These are phyloP conservation scores for Gloeostereum incarnatum DNA, from an alignment of 768 basidiomycete species.

Conservation along the genomic window DNA sequence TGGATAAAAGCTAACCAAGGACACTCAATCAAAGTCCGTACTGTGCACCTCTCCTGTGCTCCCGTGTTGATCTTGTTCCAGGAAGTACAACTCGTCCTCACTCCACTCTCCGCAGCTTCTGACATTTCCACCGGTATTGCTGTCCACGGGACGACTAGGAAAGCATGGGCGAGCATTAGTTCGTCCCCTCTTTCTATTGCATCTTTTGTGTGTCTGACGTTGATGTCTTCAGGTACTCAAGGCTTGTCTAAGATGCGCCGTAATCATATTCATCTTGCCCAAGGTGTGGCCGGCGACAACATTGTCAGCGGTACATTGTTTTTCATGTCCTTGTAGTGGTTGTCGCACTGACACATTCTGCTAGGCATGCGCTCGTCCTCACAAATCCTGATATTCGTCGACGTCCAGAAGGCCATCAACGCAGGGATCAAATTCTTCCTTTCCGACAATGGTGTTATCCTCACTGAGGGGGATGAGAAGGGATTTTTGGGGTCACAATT, in stretches of 20 bases:
- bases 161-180: constrained; percentile 72
- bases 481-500: constrained; percentile 56
- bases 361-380: constrained; percentile 81
- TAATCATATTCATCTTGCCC: constrained; percentile 91
- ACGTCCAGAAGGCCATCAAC: constrained; percentile 60
- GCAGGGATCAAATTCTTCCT: constrained; percentile 67
- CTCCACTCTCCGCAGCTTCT: constrained; percentile 39
- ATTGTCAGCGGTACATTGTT: constrained; percentile 78
- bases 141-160: constrained; percentile 70
- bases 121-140: constrained; percentile 67
- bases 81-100: constrained; percentile 63
- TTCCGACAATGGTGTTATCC: constrained; percentile 82
- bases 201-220: neutral
- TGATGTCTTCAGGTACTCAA: constrained; percentile 45
- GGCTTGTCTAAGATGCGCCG: constrained; percentile 81
- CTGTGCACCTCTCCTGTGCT: too few species aligned
- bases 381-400: constrained; percentile 73
- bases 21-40: constrained; percentile 67
- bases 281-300: constrained; percentile 52
- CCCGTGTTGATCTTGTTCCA: constrained; percentile 18
- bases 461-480: constrained; percentile 65
- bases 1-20: constrained; percentile 91
- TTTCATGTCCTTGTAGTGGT: neutral
- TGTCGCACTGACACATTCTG: neutral
- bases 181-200: constrained; percentile 9